Conservation (phyloP, 176 grass and related monocot genomes). For the Poa annua region DNA sequence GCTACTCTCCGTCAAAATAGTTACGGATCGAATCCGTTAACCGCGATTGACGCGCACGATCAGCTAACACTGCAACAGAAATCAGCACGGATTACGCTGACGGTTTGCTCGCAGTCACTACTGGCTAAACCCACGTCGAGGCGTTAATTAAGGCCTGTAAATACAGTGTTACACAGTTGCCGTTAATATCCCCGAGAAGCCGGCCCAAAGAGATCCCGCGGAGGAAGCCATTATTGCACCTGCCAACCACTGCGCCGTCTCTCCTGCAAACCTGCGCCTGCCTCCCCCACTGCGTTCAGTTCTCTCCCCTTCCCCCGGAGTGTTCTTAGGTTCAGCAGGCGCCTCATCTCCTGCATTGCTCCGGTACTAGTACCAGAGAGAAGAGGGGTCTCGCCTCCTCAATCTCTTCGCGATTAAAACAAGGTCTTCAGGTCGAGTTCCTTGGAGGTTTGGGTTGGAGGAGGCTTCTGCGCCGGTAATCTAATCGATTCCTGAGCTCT, state of each 20-base stretch:
- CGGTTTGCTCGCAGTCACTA: not conserved
- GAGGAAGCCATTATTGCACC: constrained; percentile 18
- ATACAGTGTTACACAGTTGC: not conserved
- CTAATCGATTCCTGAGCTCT: not conserved
- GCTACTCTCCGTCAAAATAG: not conserved
- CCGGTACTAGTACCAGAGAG: not conserved
- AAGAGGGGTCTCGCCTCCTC: not conserved
- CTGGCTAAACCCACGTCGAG: not conserved
- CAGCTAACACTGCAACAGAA: not conserved
- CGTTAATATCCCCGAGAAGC: not conserved
- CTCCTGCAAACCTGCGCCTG: not conserved
- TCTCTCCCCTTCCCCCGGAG: not conserved
- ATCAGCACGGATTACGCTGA: not conserved
- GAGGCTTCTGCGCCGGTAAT: not conserved
- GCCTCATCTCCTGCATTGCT: not conserved
- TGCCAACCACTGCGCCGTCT: not conserved
- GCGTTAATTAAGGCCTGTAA: not conserved
- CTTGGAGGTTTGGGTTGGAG: not conserved
- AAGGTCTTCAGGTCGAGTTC: not conserved
- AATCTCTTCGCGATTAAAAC: not conserved
- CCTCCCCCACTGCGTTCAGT: not conserved
- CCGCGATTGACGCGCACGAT: not conserved
- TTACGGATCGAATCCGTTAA: not conserved
- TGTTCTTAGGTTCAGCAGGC: not conserved
- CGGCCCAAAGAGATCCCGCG: not conserved